Conservation (phyloP, 331 rosid genomes). For the Rosa hybrid region DNA sequence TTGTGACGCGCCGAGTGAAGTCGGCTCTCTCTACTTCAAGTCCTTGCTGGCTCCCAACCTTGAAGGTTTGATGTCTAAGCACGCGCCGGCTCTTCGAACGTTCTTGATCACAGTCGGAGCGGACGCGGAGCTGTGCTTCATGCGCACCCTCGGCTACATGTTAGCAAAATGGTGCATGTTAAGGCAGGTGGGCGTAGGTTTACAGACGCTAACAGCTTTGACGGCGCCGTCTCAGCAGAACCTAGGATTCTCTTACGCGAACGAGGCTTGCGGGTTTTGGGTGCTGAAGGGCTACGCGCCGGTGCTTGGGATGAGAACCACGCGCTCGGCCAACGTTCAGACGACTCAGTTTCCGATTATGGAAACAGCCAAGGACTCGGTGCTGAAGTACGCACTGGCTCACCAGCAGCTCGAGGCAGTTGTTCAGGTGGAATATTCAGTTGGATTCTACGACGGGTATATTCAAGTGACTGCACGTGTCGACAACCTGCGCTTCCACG, state of each 20-base stretch:
- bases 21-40: slow-evolving; percentile 72
- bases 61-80: slow-evolving; percentile 42
- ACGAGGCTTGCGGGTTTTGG: slow-evolving; percentile 83
- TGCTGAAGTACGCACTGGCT: slow-evolving; percentile 64
- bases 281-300: slow-evolving; percentile 79
- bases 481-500: slow-evolving; percentile 69
- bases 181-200: slow-evolving; percentile 54
- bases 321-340: slow-evolving; percentile 27
- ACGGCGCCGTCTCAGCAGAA: slow-evolving; percentile 24
- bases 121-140: slow-evolving; percentile 79
- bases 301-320: slow-evolving; percentile 60
- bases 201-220: slow-evolving; percentile 38
- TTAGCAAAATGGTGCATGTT: slow-evolving; percentile 64
- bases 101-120: slow-evolving; percentile 72
- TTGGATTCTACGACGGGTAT: slow-evolving; percentile 57
- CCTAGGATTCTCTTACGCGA: slow-evolving; percentile 60
- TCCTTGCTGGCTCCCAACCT: slow-evolving; percentile 52
- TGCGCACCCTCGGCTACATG: slow-evolving; percentile 87
- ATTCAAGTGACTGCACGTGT: slow-evolving; percentile 76
- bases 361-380: slow-evolving; percentile 60
- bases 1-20: slow-evolving; percentile 68
- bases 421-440: slow-evolving; percentile 74
- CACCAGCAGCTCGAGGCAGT: slow-evolving; percentile 91
- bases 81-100: slow-evolving; percentile 56
- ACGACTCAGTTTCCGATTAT: slow-evolving; percentile 41